Evolutionary conservation across 768 basidiomycete species (phyloP).

Genomic region (Calvatia gigantea): DNA sequence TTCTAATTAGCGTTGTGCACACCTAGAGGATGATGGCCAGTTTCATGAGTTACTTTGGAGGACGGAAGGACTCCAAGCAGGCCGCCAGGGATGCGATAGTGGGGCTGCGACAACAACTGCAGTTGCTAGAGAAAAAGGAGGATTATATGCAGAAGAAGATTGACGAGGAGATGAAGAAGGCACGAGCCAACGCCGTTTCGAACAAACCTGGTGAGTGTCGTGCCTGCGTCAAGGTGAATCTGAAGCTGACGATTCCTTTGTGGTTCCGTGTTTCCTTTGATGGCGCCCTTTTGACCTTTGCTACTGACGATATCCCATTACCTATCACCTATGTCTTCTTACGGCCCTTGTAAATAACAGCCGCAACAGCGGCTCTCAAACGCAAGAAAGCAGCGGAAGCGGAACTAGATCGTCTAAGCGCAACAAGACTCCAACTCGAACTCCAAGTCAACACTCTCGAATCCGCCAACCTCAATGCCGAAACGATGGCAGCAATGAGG

Average conservation of each 20-base stretch:
- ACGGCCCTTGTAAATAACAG: constrained; percentile 34
- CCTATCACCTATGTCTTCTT: not conserved
- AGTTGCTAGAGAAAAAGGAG: constrained; percentile 99
- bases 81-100: constrained; percentile 92
- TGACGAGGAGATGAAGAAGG: constrained; percentile 90
- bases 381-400: constrained; percentile 89
- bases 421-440: constrained; percentile 88
- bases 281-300: not conserved
- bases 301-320: not conserved
- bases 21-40: constrained; percentile 57
- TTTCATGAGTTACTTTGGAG: constrained; percentile 88
- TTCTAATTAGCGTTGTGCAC: constrained; percentile 6
- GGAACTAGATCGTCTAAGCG: constrained; percentile 82
- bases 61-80: constrained; percentile 78
- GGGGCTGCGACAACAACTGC: constrained; percentile 85
- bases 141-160: constrained; percentile 95
- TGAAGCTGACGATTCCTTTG: constrained; percentile 1
- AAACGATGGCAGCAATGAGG: constrained; percentile 98
- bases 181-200: constrained; percentile 86
- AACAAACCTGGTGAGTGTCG: constrained; percentile 82
- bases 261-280: not conserved
- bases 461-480: constrained; percentile 95
- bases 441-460: constrained; percentile 97
- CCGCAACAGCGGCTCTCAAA: constrained; percentile 84
- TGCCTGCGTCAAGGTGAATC: not conserved